Conservation (phyloP, 371 early-diverging fungal genomes). For the Mortierella sp. region DNA sequence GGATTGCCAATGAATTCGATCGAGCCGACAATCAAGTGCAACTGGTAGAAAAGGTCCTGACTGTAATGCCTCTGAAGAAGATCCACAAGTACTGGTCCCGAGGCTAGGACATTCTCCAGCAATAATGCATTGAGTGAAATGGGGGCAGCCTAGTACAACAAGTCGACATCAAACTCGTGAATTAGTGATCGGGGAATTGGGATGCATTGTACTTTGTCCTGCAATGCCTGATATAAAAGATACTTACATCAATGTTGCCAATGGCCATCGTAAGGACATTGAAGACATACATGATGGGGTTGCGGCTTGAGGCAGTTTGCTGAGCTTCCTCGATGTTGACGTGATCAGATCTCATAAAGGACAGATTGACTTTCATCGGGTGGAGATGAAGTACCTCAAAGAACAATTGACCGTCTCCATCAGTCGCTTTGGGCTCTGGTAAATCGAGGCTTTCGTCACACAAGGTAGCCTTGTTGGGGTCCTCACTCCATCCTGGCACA, state of each 20-base stretch:
- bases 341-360: slow-evolving; percentile 90
- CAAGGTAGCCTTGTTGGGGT: slow-evolving; percentile 51
- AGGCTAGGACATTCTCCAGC: slow-evolving; percentile 89
- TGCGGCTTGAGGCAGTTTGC: slow-evolving; percentile 52
- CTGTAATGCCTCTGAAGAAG: slow-evolving; percentile 87
- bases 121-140: slow-evolving; percentile 91
- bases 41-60: slow-evolving; percentile 90
- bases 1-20: slow-evolving; percentile 99
- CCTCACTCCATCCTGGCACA: slow-evolving; percentile 64
- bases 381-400: slow-evolving; percentile 96
- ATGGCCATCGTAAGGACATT: slow-evolving; percentile 97
- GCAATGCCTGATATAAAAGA: too few relatives aligned
- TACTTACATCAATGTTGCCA: slow-evolving; percentile 90
- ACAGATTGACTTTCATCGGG: slow-evolving; percentile 93
- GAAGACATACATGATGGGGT: slow-evolving; percentile 67
- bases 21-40: slow-evolving; percentile 95
- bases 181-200: too few relatives aligned
- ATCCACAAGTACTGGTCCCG: slow-evolving; percentile 79
- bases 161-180: too few relatives aligned
- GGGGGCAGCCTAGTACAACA: slow-evolving; percentile 78
- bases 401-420: slow-evolving; percentile 81
- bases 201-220: too few relatives aligned
- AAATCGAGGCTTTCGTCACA: slow-evolving; percentile 70
- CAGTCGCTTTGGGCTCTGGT: slow-evolving; percentile 74
- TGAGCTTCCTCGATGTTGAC: slow-evolving; percentile 68